Conservation (phyloP, 768 basidiomycete species). For the Boletus huronensis region DNA sequence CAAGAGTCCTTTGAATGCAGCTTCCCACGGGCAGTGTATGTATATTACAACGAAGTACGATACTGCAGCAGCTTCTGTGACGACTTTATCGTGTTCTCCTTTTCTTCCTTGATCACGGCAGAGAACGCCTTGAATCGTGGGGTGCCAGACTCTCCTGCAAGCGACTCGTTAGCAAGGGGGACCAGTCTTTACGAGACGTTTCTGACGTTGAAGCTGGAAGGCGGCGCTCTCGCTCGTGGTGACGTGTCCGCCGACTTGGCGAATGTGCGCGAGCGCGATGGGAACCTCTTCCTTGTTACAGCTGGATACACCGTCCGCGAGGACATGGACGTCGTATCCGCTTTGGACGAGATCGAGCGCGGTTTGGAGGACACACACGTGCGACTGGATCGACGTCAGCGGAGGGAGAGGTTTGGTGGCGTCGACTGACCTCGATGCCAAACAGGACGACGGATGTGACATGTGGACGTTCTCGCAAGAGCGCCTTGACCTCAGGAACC, state of each 20-base stretch:
- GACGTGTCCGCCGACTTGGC: slow-evolving; percentile 70
- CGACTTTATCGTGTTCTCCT: slow-evolving; percentile 50
- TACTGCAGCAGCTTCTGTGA: slow-evolving; percentile 32
- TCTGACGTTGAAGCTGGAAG: slow-evolving; percentile 69
- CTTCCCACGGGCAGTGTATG: too few relatives aligned
- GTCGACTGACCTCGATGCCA: slow-evolving; percentile 74
- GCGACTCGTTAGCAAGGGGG: slow-evolving; percentile 12
- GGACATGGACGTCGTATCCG: slow-evolving; percentile 57
- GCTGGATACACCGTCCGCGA: slow-evolving; percentile 84
- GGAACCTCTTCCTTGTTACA: slow-evolving; percentile 78
- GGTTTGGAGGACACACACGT: slow-evolving; percentile 87
- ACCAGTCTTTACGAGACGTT: slow-evolving; percentile 6
- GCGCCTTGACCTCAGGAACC: slow-evolving; percentile 55
- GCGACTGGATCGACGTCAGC: slow-evolving; percentile 51
- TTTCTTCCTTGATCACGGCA: slow-evolving; percentile 72
- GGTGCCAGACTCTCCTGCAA: slow-evolving; percentile 53
- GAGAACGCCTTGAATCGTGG: slow-evolving; percentile 73
- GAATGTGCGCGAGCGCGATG: slow-evolving; percentile 65
- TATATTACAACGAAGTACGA: slow-evolving; percentile 24
- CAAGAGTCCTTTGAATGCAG: not conserved
- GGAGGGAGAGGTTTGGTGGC: not conserved
- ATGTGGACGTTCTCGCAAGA: slow-evolving; percentile 46
- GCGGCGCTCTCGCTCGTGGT: slow-evolving; percentile 79
- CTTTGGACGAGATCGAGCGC: slow-evolving; percentile 59
- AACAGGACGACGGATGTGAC: slow-evolving; percentile 68